A percentile compares a stretch with the other conserved stretches of the same genome.
Conservation (phyloP, 768 basidiomycete genomes). For the Auriscalpium microsporum region DNA sequence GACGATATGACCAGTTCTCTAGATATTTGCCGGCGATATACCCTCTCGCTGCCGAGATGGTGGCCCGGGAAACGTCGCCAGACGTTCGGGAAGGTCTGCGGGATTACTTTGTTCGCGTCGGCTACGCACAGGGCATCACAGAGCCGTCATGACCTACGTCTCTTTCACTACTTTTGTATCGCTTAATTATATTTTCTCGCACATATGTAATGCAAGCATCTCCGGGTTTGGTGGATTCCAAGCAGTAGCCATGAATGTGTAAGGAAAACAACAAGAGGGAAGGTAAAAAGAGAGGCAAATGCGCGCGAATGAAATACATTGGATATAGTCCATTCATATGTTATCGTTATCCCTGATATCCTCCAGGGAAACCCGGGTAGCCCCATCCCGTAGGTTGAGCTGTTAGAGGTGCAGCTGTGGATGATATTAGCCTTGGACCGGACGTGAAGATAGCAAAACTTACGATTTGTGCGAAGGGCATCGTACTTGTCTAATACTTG, state of each 20-base stretch:
- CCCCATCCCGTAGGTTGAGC: slow-evolving; percentile 59
- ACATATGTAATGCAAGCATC: neutral
- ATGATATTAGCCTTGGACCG: neutral
- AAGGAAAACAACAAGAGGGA: neutral
- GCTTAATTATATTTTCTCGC: slow-evolving; percentile 1
- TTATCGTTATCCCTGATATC: neutral
- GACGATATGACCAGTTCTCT: slow-evolving; percentile 52
- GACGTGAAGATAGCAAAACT: slow-evolving; percentile 17
- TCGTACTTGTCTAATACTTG: slow-evolving; percentile 49
- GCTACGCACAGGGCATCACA: slow-evolving; percentile 61
- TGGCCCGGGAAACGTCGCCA: slow-evolving; percentile 72
- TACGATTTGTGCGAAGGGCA: slow-evolving; percentile 49
- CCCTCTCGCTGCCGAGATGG: slow-evolving; percentile 77
- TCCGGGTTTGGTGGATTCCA: neutral
- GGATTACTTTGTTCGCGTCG: slow-evolving; percentile 75
- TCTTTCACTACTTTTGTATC: neutral
- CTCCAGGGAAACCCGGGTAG: slow-evolving; percentile 25
- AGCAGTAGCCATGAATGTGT: neutral
- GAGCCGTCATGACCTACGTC: slow-evolving; percentile 32
- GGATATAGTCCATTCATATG: neutral
- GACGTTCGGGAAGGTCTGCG: slow-evolving; percentile 78
- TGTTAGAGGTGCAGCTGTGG: slow-evolving; percentile 27
- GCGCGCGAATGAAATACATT: neutral
- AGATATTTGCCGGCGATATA: slow-evolving; percentile 87
- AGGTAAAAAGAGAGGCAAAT: neutral